Percentiles rank a stretch among this genome's conserved stretches.
Evolutionary conservation across 2,329 filamentous ascomycete species (phyloP).

Genomic region (Fusarium sp.): DNA sequence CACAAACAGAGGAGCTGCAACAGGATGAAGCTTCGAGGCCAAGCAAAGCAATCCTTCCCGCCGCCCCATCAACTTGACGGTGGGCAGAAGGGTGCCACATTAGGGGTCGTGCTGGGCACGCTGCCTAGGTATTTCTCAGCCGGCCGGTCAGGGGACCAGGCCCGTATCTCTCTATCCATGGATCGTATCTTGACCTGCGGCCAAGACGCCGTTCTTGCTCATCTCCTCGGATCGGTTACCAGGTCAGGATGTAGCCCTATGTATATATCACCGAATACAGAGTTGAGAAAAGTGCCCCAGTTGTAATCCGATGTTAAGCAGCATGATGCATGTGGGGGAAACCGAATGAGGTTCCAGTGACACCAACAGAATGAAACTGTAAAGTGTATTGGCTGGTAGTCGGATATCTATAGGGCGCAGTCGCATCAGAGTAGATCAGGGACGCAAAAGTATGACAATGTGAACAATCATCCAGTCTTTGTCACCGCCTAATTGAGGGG

Average conservation of each 20-base stretch:
- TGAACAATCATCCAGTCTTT: slow-evolving; percentile 17
- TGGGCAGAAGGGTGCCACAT: slow-evolving; percentile 31
- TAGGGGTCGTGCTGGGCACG: slow-evolving; percentile 7
- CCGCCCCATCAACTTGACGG: slow-evolving; percentile 16
- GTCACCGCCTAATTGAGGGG: slow-evolving; percentile 7
- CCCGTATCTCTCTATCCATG: not conserved
- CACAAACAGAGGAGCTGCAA: slow-evolving; percentile 5
- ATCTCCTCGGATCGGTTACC: slow-evolving; percentile 15
- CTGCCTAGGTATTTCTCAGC: slow-evolving; percentile 23
- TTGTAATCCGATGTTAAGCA: slow-evolving; percentile 31
- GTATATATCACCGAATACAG: not conserved
- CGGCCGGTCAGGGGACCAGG: slow-evolving; percentile 37
- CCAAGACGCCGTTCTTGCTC: slow-evolving; percentile 15
- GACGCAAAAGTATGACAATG: slow-evolving; percentile 2
- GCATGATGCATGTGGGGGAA: slow-evolving; percentile 28
- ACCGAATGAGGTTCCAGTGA: slow-evolving; percentile 19
- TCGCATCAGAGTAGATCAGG: slow-evolving; percentile 11
- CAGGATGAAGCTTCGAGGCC: slow-evolving; percentile 9
- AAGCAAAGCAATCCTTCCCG: slow-evolving; percentile 20
- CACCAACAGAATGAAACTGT: slow-evolving; percentile 8
- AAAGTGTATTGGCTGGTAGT: not conserved
- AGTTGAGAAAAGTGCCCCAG: slow-evolving; percentile 30
- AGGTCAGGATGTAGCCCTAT: slow-evolving; percentile 7
- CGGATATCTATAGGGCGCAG: slow-evolving; percentile 19
- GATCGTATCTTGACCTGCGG: slow-evolving; percentile 9